Percentiles rank a stretch among this genome's conserved stretches.
Conservation (phyloP, 1,139 yeast species). For the Hemisphaericaspora xylofermentans region DNA sequence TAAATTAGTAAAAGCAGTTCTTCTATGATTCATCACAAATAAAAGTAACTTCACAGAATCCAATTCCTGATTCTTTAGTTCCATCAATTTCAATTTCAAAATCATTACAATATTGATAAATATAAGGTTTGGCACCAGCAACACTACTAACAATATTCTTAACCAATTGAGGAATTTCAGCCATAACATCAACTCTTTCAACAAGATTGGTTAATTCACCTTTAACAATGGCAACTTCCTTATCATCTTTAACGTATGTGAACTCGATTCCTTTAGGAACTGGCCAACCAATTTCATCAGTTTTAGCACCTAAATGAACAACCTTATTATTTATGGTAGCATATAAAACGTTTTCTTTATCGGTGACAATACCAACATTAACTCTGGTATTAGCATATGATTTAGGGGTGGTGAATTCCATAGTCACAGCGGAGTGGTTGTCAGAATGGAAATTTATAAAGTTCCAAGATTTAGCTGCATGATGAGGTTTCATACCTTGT, state of each 20-base stretch:
- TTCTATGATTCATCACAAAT: slow-evolving; percentile 40
- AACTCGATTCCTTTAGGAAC: slow-evolving; percentile 72
- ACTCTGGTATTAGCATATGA: slow-evolving; percentile 85
- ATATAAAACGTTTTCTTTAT: slow-evolving; percentile 60
- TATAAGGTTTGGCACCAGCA: slow-evolving; percentile 93
- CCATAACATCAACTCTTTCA: slow-evolving; percentile 96
- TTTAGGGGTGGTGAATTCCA: slow-evolving; percentile 95
- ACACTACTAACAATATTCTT: slow-evolving; percentile 92
- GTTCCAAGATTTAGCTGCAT: slow-evolving; percentile 97
- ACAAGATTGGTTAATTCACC: slow-evolving; percentile 62
- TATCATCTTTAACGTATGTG: slow-evolving; percentile 45
- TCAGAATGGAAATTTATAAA: slow-evolving; percentile 86
- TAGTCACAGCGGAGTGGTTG: slow-evolving; percentile 70
- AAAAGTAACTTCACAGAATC: slow-evolving; percentile 83
- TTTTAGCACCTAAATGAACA: slow-evolving; percentile 55
- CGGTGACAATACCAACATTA: slow-evolving; percentile 71
- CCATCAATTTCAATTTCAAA: slow-evolving; percentile 38
- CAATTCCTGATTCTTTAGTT: slow-evolving; percentile 59
- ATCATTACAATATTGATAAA: slow-evolving; percentile 81
- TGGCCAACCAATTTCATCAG: slow-evolving; percentile 90
- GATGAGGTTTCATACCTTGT: slow-evolving; percentile 99
- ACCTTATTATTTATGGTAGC: slow-evolving; percentile 68
- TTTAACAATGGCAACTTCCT: slow-evolving; percentile 39
- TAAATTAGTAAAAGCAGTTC: no score
- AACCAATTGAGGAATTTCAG: slow-evolving; percentile 91